Base-by-base conservation (phyloP, 2,329 filamentous ascomycete species). In the Fusarium pilosicola region DNA sequence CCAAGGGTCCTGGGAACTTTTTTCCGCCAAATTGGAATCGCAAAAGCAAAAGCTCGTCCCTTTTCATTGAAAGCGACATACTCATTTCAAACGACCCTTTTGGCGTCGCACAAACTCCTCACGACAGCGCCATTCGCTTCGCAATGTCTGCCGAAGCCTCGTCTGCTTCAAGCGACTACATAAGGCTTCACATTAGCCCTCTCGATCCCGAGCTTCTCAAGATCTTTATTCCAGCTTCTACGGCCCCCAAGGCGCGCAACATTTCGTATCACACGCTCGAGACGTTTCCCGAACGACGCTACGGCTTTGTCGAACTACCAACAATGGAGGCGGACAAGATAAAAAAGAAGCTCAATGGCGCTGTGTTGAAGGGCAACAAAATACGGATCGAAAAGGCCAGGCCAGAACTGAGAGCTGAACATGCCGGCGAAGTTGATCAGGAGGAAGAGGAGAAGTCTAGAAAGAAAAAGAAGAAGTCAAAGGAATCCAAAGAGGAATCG, bases 241-340 rank as follows among this genome's bases (percentile, higher is more conserved):
- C 94, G 20, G 74, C 88, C 90, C 41, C 86, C 90, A 20, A 85
- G 86, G 94, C 94, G 26, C 90, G 90, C 70, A 94, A 95, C 80
- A 89, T 98, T 59, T 97, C 95, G n/a, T 98, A 92, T 83, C 96
- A 98, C 83, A 86, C 87, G 10, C 84, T 98, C 74, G 89, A 94
- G 79, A 95, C 95, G 2, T 97, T 97, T 73, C 96, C 96, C 20
- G 96, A 99, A 74, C 93, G 90, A 80, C 92, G 90, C 60, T 99
- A 94, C 90, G 96, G 96, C 63, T 99, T 93, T 84, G 86, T 98
- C 68, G 95, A 97, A 52, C 84, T 99, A 42, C 95, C 95, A 1
- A 84, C 81, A 7, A 89, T 90, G 83, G 95, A 97, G 74, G 96
- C 96, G 15, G 93, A 96, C n/a, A 97, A 95, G 82, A 84, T 98